Evolutionary conservation across 306 rosid species (phyloP).

Genomic region (Prunus persica): Prunus_persica_NCBIv2 NC_034014.1:1066001-1066500

Average conservation of each 20-base stretch:
- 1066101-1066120: background rate
- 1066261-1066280: constrained; percentile 28
- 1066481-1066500: background rate
- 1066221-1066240: background rate
- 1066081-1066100: background rate
- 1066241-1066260: background rate
- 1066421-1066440: background rate
- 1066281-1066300: constrained; percentile 29
- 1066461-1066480: background rate
- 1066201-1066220: background rate
- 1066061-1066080: background rate
- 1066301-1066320: constrained; percentile 22
- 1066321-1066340: constrained; percentile 41
- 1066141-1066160: background rate
- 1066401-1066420: background rate
- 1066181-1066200: background rate
- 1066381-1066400: constrained; percentile 10
- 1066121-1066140: constrained; percentile 13
- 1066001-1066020: background rate
- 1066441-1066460: too few relatives aligned
- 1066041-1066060: background rate
- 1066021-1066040: background rate
- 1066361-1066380: constrained; percentile 67
- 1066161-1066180: background rate
- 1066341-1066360: constrained; percentile 66